Conservation (phyloP, 2,329 filamentous ascomycete species). For the Ceratocystis diversiconidia region DNA sequence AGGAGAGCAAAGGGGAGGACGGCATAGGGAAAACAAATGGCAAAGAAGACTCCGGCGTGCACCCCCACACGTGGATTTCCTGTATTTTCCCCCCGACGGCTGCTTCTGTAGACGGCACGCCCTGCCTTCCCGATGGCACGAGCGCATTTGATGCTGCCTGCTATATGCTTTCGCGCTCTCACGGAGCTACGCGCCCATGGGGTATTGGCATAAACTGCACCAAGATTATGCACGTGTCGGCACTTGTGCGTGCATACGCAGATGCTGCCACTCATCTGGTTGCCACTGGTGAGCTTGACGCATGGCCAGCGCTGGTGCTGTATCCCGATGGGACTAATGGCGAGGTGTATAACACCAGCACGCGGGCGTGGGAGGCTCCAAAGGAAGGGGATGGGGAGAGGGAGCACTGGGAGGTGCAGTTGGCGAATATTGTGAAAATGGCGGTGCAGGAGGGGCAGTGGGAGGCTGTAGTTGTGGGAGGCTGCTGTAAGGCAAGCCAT, state of each 20-base stretch:
- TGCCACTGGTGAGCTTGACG: constrained; percentile 23
- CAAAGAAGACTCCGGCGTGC: constrained; percentile 18
- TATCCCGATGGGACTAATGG: constrained; percentile 58
- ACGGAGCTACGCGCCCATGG: constrained; percentile 33
- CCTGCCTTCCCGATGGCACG: constrained; percentile 43
- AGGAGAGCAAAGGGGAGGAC: no score
- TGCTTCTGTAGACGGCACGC: constrained; percentile 28
- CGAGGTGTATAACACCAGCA: constrained; percentile 50
- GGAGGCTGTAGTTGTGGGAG: constrained; percentile 36
- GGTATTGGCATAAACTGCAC: constrained; percentile 57
- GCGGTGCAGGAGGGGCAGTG: constrained; percentile 29
- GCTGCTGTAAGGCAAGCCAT: constrained; percentile 37
- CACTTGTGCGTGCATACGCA: constrained; percentile 42
- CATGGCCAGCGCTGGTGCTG: constrained; percentile 42
- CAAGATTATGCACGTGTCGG: constrained; percentile 47
- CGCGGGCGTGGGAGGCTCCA: constrained; percentile 42
- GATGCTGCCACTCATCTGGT: constrained; percentile 30
- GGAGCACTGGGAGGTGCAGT: constrained; percentile 33
- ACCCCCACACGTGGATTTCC: constrained; percentile 42
- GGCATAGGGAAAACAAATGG: no score
- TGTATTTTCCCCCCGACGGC: constrained; percentile 42
- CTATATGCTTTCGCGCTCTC: constrained; percentile 27
- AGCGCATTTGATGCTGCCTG: constrained; percentile 25
- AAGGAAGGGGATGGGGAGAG: constrained; percentile 18
- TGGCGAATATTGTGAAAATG: constrained; percentile 29